Base-by-base conservation (phyloP, 345 rosid species). In the Diplotaxis tenuifolia region DNA sequence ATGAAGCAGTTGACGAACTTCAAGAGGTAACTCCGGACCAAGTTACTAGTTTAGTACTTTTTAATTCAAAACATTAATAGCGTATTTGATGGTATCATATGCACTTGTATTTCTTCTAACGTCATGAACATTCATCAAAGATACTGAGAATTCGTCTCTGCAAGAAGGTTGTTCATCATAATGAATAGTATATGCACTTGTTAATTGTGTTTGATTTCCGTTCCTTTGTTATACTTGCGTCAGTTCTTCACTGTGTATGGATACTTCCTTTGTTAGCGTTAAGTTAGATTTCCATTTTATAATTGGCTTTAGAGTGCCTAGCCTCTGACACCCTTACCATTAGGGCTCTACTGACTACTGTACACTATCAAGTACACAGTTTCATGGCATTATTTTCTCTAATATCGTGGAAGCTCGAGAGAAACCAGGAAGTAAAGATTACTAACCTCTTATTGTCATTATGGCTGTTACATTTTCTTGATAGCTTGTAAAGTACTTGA, bases 1-100 rank as follows among this genome's bases (percentile, higher is more conserved):
- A 93, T 80, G 97, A 93, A 83, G 98, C 98, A 54, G 98, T 93
- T 62, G 97, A 89, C 71, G 98, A 93, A 83, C 98, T 93, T 82
- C 98, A 89, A 79, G 97, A 93, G 97, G 98, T 93, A 81, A 53
- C 49, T 34, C 28, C 45, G 42, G 15, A 31, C 10, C 28, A 53
- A 34, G 45, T 20, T 9, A 57, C 5, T 18, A 42, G 49, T 42
- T 42, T 9, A 9, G 3, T 36, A 11, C 55, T 52, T 34, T 23
- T 18, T 21, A 47, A 28, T 64, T 42, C 1, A 7, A 40, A 63
- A 28, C 53, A 38, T 54, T 53, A 54, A 42, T n/a, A 36, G 31
- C 5, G 20, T 40, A 2, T 73, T 54, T 64, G 12, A 11, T 62
- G 4, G 12, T 18, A 38, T 53, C n/a, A 5, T 3, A 19, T 72